phyloP scores from a whole-genome alignment of 2,329 filamentous ascomycete genomes.

The Fusarium xyrophilum region DNA sequence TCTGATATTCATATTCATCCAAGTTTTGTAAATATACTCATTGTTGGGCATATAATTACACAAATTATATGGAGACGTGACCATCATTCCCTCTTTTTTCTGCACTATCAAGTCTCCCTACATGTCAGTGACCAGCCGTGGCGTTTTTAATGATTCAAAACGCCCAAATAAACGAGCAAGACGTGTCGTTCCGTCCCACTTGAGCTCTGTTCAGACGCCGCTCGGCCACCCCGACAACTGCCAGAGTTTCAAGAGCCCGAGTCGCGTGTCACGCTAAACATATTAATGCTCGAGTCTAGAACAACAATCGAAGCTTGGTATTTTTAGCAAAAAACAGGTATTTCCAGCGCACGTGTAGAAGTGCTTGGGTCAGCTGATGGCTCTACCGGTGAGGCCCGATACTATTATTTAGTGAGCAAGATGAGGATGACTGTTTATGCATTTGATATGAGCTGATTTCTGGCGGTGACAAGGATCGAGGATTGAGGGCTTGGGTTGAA shows the following conservation, averaged over 20 bases:
- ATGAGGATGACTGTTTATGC: neutral
- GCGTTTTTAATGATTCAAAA: neutral
- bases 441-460: neutral
- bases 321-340: constrained; percentile 8
- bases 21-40: neutral
- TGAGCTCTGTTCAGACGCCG: constrained; percentile 11
- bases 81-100: neutral
- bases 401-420: neutral
- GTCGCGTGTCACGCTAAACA: constrained; percentile 25
- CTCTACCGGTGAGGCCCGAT: constrained; percentile 17
- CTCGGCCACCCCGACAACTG: constrained; percentile 16
- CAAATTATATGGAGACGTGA: neutral
- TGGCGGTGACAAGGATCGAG: constrained; percentile 12
- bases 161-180: neutral
- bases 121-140: neutral
- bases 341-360: constrained; percentile 3
- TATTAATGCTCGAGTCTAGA: neutral
- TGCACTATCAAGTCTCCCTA: neutral
- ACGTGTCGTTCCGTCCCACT: constrained; percentile 1
- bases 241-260: constrained; percentile 12
- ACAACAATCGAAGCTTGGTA: neutral
- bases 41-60: neutral
- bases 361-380: neutral
- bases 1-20: too few relatives aligned
- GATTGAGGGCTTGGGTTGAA: neutral